Evolutionary conservation across 2,329 filamentous ascomycete species (phyloP).

Genomic region (Zasmidium angulare): DNA sequence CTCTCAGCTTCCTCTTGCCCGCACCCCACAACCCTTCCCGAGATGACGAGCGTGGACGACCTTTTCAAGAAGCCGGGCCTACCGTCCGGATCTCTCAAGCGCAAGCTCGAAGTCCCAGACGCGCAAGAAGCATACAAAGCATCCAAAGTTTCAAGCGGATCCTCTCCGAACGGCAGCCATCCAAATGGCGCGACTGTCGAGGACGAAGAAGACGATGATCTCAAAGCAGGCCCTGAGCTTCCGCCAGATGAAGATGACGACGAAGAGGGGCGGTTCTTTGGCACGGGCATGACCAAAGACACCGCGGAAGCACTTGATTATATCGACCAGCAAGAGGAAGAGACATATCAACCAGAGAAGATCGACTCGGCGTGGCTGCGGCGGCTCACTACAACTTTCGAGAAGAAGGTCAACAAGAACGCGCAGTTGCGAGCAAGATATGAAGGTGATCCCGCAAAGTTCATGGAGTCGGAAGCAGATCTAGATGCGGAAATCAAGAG

Average conservation of each 20-base stretch:
- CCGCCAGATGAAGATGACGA: constrained; percentile 62
- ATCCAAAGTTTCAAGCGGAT: constrained; percentile 52
- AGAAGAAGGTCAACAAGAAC: constrained; percentile 88
- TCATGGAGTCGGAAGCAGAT: constrained; percentile 84
- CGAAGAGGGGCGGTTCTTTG: constrained; percentile 94
- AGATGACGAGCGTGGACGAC: constrained; percentile 62
- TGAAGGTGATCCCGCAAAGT: constrained; percentile 74
- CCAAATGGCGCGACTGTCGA: constrained; percentile 49
- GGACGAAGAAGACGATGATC: constrained; percentile 55
- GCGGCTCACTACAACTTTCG: constrained; percentile 77
- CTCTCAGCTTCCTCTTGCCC: not conserved
- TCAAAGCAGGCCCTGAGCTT: constrained; percentile 37
- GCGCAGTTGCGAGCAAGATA: constrained; percentile 83
- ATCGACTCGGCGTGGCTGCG: constrained; percentile 83
- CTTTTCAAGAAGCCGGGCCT: constrained; percentile 60
- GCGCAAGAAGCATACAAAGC: constrained; percentile 62
- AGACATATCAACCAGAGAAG: constrained; percentile 63
- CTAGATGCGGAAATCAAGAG: constrained; percentile 85
- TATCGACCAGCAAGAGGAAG: constrained; percentile 68
- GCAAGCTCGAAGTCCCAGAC: constrained; percentile 57
- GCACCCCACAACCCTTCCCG: not conserved
- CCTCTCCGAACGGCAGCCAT: constrained; percentile 49
- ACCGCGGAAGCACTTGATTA: constrained; percentile 85
- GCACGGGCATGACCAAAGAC: constrained; percentile 78
- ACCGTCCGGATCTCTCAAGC: constrained; percentile 47